Percentiles rank a stretch among this genome's conserved stretches.
Evolutionary conservation across 2,329 filamentous ascomycete species (phyloP).

Genomic region (Trichoderma sp.): DNA sequence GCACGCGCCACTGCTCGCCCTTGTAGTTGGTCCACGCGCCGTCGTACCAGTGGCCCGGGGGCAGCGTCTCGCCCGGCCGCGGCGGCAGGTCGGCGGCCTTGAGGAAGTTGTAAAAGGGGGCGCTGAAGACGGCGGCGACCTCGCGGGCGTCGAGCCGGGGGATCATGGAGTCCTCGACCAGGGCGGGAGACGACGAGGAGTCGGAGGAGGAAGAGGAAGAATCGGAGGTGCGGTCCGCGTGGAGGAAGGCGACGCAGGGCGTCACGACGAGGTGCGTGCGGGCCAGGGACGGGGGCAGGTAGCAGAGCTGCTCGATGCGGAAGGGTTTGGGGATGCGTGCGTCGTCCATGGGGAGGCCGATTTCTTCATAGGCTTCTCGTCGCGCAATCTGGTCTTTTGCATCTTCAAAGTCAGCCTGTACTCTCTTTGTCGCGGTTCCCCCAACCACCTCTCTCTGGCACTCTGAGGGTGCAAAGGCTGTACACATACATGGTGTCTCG

Average conservation of each 20-base stretch:
- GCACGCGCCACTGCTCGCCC: constrained; percentile 76
- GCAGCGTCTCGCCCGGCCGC: constrained; percentile 43
- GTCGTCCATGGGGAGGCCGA: constrained; percentile 78
- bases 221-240: constrained; percentile 54
- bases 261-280: constrained; percentile 73
- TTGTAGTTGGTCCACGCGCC: constrained; percentile 82
- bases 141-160: constrained; percentile 85
- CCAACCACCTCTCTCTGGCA: too few species aligned
- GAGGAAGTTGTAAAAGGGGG: constrained; percentile 83
- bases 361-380: constrained; percentile 89
- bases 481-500: constrained; percentile 61
- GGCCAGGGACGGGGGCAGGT: constrained; percentile 75
- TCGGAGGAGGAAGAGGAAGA: constrained; percentile 27
- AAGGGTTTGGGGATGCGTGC: constrained; percentile 73
- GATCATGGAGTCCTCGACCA: constrained; percentile 71
- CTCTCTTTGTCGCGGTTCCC: background rate
- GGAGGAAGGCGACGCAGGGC: constrained; percentile 77
- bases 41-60: constrained; percentile 74
- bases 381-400: constrained; percentile 74
- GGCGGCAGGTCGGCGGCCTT: constrained; percentile 58
- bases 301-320: constrained; percentile 82
- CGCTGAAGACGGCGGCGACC: constrained; percentile 91
- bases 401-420: constrained; percentile 29
- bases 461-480: background rate
- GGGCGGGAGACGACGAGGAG: constrained; percentile 40